Base-by-base conservation (phyloP, 176 grass and related monocot genomes). In the Cenchrus fungigraminus region DNA sequence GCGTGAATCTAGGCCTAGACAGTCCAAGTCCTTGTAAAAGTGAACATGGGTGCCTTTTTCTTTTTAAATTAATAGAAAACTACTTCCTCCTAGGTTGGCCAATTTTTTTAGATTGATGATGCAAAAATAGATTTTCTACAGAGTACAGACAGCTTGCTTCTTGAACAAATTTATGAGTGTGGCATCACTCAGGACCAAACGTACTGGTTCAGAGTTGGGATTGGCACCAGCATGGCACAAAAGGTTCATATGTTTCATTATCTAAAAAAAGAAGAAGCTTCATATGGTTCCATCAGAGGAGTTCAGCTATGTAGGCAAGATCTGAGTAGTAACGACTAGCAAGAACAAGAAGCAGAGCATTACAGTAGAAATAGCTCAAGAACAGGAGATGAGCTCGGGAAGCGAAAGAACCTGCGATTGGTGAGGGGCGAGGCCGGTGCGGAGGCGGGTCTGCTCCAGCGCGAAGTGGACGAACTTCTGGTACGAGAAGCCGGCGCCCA, bases 391-490 rank as follows among this genome's bases (percentile, higher is more conserved):
- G 43, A 43, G 28, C 6, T 42, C 47, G 63, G 74, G n/a, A 4
- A 59, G n/a, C 4, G 9, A 60, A 66, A 61, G 37, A 62, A 98
- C 95, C 86, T 93, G 95, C 54, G 93, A 95, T 10, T 89, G 87
- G 43, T 95, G 88, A 8, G 95, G 87, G 32, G 61, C 42, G 80
- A 98, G 93, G 20, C 73, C 56, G 50, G 89, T 89, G 70, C 91
- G 93, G 72, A 87, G 89, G 47, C 85, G 78, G 68, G 89, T 90
- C 77, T 90, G 91, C 53, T 93, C 89, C 87, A 98, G 46, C 72
- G 91, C 95, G 53, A 91, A 81, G 46, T 64, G 73, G 63, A 90
- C 91, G 83, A 95, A 98, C n/a, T 93, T 98, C 7, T 95, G 91
- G 89, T 93, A 92, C 47, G 85, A 88, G 20, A 81, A 56, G 77